Evolutionary conservation across 23 red algal species (phyloP).

Genomic region (Pyropia haitanensis): DNA sequence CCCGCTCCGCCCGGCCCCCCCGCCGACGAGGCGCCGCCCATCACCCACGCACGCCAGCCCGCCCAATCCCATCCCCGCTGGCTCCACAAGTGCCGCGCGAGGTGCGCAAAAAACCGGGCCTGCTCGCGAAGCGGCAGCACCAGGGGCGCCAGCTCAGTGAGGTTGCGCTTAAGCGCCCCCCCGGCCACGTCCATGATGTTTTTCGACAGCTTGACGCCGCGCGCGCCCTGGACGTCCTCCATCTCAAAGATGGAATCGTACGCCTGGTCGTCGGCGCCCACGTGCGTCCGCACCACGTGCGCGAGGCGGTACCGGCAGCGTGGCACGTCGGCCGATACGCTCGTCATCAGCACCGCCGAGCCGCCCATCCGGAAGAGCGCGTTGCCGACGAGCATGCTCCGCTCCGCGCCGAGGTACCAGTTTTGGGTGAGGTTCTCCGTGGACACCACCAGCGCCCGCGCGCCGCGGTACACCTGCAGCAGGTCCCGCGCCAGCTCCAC

Average conservation of each 20-base stretch:
- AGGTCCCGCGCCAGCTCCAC: constrained; percentile 86
- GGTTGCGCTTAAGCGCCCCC: constrained; percentile 74
- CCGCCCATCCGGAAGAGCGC: constrained; percentile 90
- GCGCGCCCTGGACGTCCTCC: constrained; percentile 77
- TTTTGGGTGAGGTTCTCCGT: constrained; percentile 99
- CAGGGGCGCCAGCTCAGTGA: constrained; percentile 71
- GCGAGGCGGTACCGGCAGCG: constrained; percentile 62
- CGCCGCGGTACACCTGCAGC: constrained; percentile 59
- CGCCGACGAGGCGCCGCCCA: too few species aligned
- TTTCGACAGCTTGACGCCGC: constrained; percentile 90
- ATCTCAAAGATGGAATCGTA: constrained; percentile 92
- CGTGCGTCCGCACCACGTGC: constrained; percentile 86
- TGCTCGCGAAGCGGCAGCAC: constrained; percentile 89
- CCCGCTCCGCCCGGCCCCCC: too few species aligned
- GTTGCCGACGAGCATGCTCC: constrained; percentile 90
- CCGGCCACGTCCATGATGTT: constrained; percentile 98
- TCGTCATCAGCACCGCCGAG: constrained; percentile 74
- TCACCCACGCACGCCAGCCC: too few species aligned
- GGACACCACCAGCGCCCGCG: constrained; percentile 64
- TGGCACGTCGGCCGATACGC: constrained; percentile 13
- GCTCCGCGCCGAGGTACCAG: constrained; percentile 91
- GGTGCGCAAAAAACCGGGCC: constrained; percentile 58
- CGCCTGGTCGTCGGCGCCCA: constrained; percentile 80
- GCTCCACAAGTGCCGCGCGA: constrained; percentile 11
- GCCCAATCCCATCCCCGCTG: too few species aligned